phyloP scores from a whole-genome alignment of 306 rosid genomes.

The Dalbergia cochinchinensis region DNA sequence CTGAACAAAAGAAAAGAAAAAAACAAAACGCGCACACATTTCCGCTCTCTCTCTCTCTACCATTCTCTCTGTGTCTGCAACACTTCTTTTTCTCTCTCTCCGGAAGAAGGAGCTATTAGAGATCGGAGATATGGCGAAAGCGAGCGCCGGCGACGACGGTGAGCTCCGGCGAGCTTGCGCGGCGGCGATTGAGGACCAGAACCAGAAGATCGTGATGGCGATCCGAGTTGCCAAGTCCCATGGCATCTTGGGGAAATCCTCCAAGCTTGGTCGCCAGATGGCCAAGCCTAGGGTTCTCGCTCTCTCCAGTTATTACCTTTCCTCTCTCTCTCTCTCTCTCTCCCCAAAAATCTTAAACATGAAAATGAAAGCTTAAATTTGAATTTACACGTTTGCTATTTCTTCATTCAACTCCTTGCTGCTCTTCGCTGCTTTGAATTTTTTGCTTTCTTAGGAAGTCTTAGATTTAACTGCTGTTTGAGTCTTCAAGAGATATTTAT shows the following conservation, averaged over 20 bases:
- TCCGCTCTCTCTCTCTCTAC: neutral
- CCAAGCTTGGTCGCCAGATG: conserved; percentile 92
- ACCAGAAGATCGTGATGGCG: conserved; percentile 80
- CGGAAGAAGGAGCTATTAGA: conserved; percentile 19
- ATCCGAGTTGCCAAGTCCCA: conserved; percentile 88
- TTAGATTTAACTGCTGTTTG: too few relatives aligned
- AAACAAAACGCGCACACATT: neutral
- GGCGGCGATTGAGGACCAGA: conserved; percentile 85
- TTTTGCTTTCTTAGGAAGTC: neutral
- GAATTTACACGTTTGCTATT: too few relatives aligned
- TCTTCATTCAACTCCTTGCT: neutral
- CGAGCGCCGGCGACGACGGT: conserved; percentile 87
- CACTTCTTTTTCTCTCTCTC: neutral
- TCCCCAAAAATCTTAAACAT: too few relatives aligned
- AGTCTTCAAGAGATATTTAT: too few relatives aligned
- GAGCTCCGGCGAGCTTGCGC: conserved; percentile 97
- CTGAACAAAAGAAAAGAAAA: neutral
- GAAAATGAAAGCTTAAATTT: too few relatives aligned
- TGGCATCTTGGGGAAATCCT: conserved; percentile 78
- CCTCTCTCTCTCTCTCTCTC: too few relatives aligned
- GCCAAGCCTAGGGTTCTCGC: conserved; percentile 99
- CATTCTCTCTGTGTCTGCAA: neutral
- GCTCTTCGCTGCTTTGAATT: neutral
- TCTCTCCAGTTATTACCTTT: conserved; percentile 69
- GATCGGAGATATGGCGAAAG: conserved; percentile 86